Percentiles rank a stretch among this genome's conserved stretches.
Conservation (phyloP, 805 yeast species). For the Cyberlindnera meyerae region DNA sequence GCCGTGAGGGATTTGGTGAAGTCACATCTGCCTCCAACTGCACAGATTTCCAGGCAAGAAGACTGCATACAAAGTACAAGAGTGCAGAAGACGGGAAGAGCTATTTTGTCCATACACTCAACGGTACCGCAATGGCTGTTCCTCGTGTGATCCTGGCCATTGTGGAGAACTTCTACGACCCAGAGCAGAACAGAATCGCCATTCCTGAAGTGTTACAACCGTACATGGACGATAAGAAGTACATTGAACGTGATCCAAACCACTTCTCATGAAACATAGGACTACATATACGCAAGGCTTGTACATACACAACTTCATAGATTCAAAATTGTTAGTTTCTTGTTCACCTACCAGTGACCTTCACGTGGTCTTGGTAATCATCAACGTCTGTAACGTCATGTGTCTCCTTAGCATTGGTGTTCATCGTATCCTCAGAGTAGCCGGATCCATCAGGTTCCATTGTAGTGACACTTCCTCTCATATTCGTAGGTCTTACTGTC, state of each 20-base stretch:
- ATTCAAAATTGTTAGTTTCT: too few species aligned
- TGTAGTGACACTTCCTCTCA: too few species aligned
- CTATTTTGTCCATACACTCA: constrained; percentile 71
- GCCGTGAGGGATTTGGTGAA: constrained; percentile 90
- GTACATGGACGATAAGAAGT: constrained; percentile 60
- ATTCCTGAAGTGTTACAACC: constrained; percentile 67
- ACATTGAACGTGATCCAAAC: constrained; percentile 10
- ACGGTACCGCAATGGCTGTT: constrained; percentile 94
- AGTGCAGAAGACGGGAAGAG: constrained; percentile 29
- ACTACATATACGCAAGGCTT: background rate
- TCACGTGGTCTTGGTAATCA: background rate
- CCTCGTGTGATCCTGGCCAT: constrained; percentile 88
- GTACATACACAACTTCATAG: background rate
- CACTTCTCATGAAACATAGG: too few species aligned
- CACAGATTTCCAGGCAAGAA: constrained; percentile 82
- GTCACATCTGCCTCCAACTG: constrained; percentile 89
- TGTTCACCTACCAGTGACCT: constrained; percentile 26
- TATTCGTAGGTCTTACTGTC: too few species aligned
- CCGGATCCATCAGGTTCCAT: constrained; percentile 20
- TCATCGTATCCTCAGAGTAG: constrained; percentile 20
- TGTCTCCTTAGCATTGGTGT: constrained; percentile 23
- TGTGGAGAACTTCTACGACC: constrained; percentile 79
- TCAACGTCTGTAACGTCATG: constrained; percentile 16
- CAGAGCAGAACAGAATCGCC: constrained; percentile 42
- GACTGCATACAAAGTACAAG: constrained; percentile 64